Conservation (phyloP, 768 basidiomycete genomes). For the Clathrus columnatus region DNA sequence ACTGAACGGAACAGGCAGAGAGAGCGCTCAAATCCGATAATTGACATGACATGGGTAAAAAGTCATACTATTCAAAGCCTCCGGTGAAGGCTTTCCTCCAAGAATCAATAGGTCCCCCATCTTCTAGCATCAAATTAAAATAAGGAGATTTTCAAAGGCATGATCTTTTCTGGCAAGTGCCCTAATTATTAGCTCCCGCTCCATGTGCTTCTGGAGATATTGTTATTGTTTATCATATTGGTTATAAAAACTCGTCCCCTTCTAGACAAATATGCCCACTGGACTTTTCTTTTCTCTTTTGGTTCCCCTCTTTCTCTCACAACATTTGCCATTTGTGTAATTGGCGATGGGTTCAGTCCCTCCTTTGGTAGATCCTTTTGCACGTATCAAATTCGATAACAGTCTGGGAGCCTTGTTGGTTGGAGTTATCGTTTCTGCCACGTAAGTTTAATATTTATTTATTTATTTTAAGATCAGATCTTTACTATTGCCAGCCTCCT, state of each 20-base stretch:
- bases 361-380: not conserved
- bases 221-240: not conserved
- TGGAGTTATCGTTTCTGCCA: constrained; percentile 44
- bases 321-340: not conserved
- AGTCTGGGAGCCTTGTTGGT: constrained; percentile 48
- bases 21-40: not conserved
- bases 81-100: not conserved
- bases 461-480: not conserved
- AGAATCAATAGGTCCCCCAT: not conserved
- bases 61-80: not conserved
- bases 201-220: no score
- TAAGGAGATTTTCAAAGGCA: not conserved
- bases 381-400: constrained; percentile 29
- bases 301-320: not conserved
- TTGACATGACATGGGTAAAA: not conserved
- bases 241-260: not conserved
- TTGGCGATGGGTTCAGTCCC: constrained; percentile 4
- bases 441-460: constrained; percentile 29
- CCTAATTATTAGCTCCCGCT: no score
- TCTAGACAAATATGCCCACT: no score
- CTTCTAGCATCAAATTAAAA: not conserved
- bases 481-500: not conserved
- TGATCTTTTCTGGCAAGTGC: not conserved
- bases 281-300: no score
- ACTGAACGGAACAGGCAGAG: no score